Conservation (phyloP, 768 basidiomycete genomes). For the Tricholoma saponaceum region DNA sequence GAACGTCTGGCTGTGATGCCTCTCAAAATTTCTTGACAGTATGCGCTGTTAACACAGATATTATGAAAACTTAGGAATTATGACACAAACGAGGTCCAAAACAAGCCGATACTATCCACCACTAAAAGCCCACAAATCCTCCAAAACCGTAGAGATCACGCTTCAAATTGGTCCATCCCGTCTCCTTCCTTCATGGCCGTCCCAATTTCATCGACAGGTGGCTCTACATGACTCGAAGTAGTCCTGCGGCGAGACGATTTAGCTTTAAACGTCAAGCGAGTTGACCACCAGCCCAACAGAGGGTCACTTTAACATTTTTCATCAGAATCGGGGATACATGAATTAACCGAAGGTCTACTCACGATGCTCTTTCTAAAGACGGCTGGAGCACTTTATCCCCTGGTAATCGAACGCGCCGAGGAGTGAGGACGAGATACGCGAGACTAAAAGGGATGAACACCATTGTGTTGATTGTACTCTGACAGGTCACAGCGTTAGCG, state of each 20-base stretch:
- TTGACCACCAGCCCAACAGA: slow-evolving; percentile 12
- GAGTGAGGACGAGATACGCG: slow-evolving; percentile 51
- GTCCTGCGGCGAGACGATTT: slow-evolving; percentile 21
- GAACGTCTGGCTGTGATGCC: neutral
- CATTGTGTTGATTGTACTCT: slow-evolving; percentile 3
- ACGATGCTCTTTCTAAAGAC: slow-evolving; percentile 13
- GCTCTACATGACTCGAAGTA: slow-evolving; percentile 2
- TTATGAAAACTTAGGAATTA: neutral
- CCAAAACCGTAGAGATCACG: too few relatives aligned
- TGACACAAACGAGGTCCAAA: neutral
- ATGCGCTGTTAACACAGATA: neutral
- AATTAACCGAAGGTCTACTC: slow-evolving; percentile 1
- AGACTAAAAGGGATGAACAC: slow-evolving; percentile 39
- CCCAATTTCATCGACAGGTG: slow-evolving; percentile 1
- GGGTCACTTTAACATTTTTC: neutral
- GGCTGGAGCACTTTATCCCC: slow-evolving; percentile 20
- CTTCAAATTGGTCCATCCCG: neutral
- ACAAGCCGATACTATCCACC: neutral
- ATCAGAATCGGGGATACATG: neutral
- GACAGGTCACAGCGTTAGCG: neutral
- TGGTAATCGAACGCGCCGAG: slow-evolving; percentile 48
- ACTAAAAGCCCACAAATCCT: neutral
- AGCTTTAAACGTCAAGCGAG: slow-evolving; percentile 20
- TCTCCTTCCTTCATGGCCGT: neutral
- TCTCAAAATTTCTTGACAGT: neutral